These are phyloP conservation scores for Blastobotrys persicus DNA, from an alignment of 1,139 yeast genomes.

Conservation along the genomic window DNA sequence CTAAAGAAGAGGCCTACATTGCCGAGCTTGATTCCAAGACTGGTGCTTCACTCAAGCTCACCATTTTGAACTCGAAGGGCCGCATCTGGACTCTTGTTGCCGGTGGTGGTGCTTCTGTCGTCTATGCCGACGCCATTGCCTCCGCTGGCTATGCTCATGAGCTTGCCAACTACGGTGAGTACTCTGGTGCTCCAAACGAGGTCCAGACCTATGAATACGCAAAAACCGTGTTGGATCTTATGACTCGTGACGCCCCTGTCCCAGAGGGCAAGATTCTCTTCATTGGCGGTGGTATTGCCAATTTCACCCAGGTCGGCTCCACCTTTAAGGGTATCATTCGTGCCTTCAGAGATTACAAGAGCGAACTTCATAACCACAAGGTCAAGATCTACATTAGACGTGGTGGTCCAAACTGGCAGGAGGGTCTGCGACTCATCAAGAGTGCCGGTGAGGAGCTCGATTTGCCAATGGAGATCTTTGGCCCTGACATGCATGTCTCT, in stretches of 20 bases:
- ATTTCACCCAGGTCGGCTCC: slow-evolving; percentile 49
- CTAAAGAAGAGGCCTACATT: slow-evolving; percentile 47
- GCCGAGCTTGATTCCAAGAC: slow-evolving; percentile 50
- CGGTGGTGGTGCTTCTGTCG: slow-evolving; percentile 47
- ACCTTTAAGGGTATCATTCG: slow-evolving; percentile 50
- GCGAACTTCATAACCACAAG: slow-evolving; percentile 41
- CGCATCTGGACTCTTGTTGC: slow-evolving; percentile 49
- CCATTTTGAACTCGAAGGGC: slow-evolving; percentile 45
- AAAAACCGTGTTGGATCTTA: slow-evolving; percentile 46
- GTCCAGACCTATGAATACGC: slow-evolving; percentile 49
- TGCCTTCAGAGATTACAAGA: slow-evolving; percentile 45
- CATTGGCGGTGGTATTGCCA: slow-evolving; percentile 50
- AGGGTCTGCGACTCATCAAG: slow-evolving; percentile 46
- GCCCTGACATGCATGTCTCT: slow-evolving; percentile 50
- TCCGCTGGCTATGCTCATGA: slow-evolving; percentile 46
- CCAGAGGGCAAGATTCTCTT: slow-evolving; percentile 45
- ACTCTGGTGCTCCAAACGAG: slow-evolving; percentile 49
- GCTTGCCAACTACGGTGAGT: slow-evolving; percentile 48
- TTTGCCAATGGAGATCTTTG: slow-evolving; percentile 48
- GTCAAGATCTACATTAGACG: slow-evolving; percentile 46
- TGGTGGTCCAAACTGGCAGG: slow-evolving; percentile 51
- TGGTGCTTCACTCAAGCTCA: slow-evolving; percentile 47
- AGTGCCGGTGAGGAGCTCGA: slow-evolving; percentile 47
- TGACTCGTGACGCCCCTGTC: slow-evolving; percentile 44
- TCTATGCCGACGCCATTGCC: slow-evolving; percentile 49